Base-by-base conservation (phyloP, 2,329 filamentous ascomycete species). In the Lasiodiplodia theobromae region DNA sequence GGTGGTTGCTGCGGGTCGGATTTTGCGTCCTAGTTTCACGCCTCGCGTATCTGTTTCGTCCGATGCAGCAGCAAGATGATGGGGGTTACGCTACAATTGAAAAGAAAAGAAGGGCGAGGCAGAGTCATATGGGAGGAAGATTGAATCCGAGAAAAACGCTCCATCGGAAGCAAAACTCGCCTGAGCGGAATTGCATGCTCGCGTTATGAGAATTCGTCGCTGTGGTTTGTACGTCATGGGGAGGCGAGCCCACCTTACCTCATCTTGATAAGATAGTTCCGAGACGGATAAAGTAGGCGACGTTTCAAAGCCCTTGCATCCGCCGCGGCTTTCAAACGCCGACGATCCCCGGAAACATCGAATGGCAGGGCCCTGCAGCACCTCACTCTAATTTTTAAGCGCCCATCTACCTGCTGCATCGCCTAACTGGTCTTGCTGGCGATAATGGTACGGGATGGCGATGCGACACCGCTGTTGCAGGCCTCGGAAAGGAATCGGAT, bases 181-280 rank as follows among this genome's bases (percentile, higher is more conserved):
- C 44, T 3, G 40, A 47, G 44, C 53, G 28, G 28, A 56, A 21
- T n/a, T n/a, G 53, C 44, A 47, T 47, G 44, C 18, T 11, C 44
- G 44, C 7, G 18, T 47, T 47, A 21, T 21, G 28, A 23, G 21
- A 60, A 44, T n/a, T 47, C 7, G 56, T 23, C 8, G 1, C 18
- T 3, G 21, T 23, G n/a, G 23, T 11, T 53, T 49, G 40, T 49
- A 64, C 60, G 60, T 64, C 60, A 64, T 64, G 44, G 18, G 37
- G 23, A 37, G 16, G 31, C 16, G 18, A 11, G 54, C 18, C 52
- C 10, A 21, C 21, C 34, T 38, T 23, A 21, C 11, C 40, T n/a
- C n/a, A 14, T 47, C n/a, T 6, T 21, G 60, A 64, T 64, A 64
- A 64, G 60, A 64, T 64, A 64, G 28, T 34, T 64, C 60, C 60